Conservation (phyloP, 148 eudicot species). For the Camellia sinensis region DNA sequence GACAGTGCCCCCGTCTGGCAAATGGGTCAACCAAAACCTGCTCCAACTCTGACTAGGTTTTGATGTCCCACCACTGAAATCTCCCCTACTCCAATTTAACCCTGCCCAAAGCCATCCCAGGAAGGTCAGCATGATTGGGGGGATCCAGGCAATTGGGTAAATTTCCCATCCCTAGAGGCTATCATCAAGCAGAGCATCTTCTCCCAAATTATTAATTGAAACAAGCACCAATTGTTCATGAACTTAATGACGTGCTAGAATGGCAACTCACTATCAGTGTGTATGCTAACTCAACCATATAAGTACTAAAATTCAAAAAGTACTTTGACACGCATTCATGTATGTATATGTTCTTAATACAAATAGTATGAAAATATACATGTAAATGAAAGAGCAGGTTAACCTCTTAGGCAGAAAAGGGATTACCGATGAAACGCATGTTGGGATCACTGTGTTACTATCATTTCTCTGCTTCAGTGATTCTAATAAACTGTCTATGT, state of each 20-base stretch:
- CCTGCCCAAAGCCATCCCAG: background rate
- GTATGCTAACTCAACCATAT: background rate
- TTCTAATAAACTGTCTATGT: slow-evolving; percentile 53
- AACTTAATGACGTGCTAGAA: background rate
- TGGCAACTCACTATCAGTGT: background rate
- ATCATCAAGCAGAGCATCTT: background rate
- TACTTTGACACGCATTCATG: background rate
- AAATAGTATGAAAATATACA: background rate
- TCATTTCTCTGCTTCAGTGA: slow-evolving; percentile 52
- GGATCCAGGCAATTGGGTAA: background rate
- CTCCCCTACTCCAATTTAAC: background rate
- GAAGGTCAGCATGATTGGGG: background rate
- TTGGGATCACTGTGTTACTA: slow-evolving; percentile 37
- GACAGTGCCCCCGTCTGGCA: background rate
- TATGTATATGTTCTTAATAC: background rate
- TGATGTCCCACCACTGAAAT: background rate
- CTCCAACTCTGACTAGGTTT: background rate
- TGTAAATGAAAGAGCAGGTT: background rate
- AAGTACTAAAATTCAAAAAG: too few species aligned
- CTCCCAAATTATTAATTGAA: background rate
- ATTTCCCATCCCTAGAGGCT: background rate
- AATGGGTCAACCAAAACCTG: background rate
- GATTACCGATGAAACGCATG: slow-evolving; percentile 74
- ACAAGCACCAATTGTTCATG: background rate
- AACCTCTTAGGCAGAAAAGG: background rate